Conservation (phyloP, 495 filamentous ascomycete species). For the Chlorociboria aeruginascens region DNA sequence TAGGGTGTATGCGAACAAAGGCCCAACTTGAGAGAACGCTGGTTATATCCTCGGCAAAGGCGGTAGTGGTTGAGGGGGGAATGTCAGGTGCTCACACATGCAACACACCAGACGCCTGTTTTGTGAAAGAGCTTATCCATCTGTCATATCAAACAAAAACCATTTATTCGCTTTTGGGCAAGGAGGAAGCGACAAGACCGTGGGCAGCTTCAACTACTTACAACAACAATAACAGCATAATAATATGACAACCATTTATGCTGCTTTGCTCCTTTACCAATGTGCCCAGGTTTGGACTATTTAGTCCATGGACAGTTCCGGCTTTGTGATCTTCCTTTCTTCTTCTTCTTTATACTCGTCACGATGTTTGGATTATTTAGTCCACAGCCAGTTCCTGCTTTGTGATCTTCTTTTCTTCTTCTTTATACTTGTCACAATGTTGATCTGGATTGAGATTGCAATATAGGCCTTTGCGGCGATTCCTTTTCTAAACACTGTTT, state of each 20-base stretch:
- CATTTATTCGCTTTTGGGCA: background rate
- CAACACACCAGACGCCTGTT: no score
- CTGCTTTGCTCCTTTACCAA: slow-evolving; percentile 1
- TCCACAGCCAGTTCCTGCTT: background rate
- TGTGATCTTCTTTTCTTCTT: no score
- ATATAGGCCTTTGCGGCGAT: background rate
- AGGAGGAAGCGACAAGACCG: slow-evolving; percentile 2
- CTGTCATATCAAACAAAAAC: no score
- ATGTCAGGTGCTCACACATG: no score
- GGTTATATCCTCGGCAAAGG: no score
- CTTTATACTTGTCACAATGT: background rate
- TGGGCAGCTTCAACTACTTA: background rate
- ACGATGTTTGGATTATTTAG: background rate
- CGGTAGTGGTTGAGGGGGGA: no score
- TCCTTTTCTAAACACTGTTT: background rate
- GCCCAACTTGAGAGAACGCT: no score
- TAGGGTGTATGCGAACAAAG: no score
- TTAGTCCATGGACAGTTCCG: background rate
- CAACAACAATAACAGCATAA: slow-evolving; percentile 3
- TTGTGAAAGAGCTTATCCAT: no score
- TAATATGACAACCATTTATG: background rate
- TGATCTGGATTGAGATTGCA: background rate
- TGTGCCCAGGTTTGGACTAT: background rate
- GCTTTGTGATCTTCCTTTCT: background rate
- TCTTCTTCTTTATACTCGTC: no score